Evolutionary conservation across 2,329 filamentous ascomycete genomes (phyloP), one percentile per base, ranked within the genome.

Genomic region (Orbilia blumenaviensis): DNA sequence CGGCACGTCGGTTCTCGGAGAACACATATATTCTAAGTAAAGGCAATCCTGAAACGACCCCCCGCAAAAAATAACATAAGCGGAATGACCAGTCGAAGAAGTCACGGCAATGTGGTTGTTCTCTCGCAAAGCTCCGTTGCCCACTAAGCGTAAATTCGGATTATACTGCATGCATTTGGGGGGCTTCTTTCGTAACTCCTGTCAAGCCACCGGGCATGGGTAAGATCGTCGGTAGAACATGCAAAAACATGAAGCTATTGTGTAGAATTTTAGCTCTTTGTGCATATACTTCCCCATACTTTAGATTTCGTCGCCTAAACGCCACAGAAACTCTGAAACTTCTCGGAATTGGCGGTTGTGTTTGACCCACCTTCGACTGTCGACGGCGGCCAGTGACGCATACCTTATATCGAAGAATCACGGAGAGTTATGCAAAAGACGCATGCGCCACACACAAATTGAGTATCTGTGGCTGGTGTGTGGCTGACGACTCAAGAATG

Each of bases 1-100:
- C 52, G 52, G 52, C 52, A 56, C 52, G 32, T 56, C 52, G 52
- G 52, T 56, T 38, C 32, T 56, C 52, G 52, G 29, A 56, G 52
- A 38, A 56, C 52, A 56, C 29, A 56, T 36, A 56, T 23, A 14
- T 14, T 38, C 32, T 38, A 38, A 56, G 48, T 34, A 56, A 38
- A 56, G 29, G 8, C 18, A 23, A 56, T 56, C 52, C 32, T 56
- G 52, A 56, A 56, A 56, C 52, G 25, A 56, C 52, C 52, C 52
- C 32, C 29, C 29, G 50, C 50, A 48, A 36, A 56, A 38, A 23
- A 36, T 36, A 7, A 14, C 32, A 38, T 56, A 38, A 56, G n/a
- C n/a, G n/a, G 52, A 56, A 44, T 5, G 23, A 56, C 10, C 10
- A 18, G 16, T n/a, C 18, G 23, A 54, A 32, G 12, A 32, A 9